Evolutionary conservation across 73 alveolate genomes (phyloP), one percentile per base, ranked within the genome.

Genomic region (Paramecium octaurelia): DNA sequence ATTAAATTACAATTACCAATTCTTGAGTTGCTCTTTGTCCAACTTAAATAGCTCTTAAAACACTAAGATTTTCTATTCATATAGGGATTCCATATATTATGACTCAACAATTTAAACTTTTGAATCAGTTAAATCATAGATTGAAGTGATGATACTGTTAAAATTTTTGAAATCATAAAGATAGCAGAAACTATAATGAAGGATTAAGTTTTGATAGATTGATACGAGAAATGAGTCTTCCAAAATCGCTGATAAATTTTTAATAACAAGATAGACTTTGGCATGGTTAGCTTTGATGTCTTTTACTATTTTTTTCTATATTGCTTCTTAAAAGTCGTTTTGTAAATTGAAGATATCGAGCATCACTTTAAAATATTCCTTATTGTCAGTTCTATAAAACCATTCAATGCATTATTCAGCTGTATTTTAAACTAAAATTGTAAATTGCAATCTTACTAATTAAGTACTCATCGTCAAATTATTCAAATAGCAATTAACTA

Each of bases 351-450:
- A 64, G 11, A 64, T 4, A 11, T 31, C 50, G n/a, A 31, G 23
- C 8, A 64, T 64, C 21, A 64, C 84, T 54, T 27, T 27, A 31
- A 21, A 1, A 64, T 64, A 64, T 64, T 64, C 44, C 20, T 34
- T 23, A 3, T 64, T 64, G 9, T 64, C 84, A 3, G 84, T 27
- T 64, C 84, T 64, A 64, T 64, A 64, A 27, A 27, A 64, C 84
- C 84, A 64, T 64, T 64, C 84, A 11, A 64, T 64, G 9, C 84
- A 64, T 64, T 64, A 64, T 5, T 64, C 84, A 64, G 84, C 84
- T 64, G 84, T 64, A 18, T 64, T 64, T 64, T 64, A 64, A 27
- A 64, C 84, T 64, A 64, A 12, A 54, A 48, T 12, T 48, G 8
- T 16, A 5, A 18, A 54, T n/a, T 18, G 4, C 27, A 12, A 64